These are phyloP conservation scores for Cystobasidiaceae sp. DNA, from an alignment of 1,284 basidiomycete genomes.

Conservation along the genomic window DNA sequence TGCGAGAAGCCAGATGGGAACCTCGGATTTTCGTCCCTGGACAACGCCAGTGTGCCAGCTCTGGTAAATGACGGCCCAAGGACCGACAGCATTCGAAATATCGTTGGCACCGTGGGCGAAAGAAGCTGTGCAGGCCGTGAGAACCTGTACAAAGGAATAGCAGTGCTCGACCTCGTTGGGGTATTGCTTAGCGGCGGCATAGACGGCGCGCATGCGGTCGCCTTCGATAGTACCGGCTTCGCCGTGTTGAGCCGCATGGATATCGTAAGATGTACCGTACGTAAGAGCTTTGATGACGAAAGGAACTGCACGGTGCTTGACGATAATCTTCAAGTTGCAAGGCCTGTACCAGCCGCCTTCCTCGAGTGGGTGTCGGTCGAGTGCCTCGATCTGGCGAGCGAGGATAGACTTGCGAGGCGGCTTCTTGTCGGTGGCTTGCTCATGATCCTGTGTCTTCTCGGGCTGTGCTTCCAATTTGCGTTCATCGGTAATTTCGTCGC, in stretches of 20 bases:
- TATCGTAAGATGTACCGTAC: constrained; percentile 24
- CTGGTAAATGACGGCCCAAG: constrained; percentile 47
- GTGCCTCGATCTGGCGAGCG: neutral
- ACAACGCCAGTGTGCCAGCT: constrained; percentile 47
- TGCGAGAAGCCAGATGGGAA: constrained; percentile 52
- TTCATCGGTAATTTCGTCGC: constrained; percentile 28
- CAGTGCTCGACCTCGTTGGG: constrained; percentile 52
- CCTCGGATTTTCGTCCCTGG: constrained; percentile 42
- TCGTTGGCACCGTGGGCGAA: constrained; percentile 51
- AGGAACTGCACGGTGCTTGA: constrained; percentile 36
- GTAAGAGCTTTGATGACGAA: constrained; percentile 1
- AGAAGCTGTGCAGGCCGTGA: constrained; percentile 53
- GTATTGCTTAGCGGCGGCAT: constrained; percentile 49
- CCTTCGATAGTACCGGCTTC: constrained; percentile 46
- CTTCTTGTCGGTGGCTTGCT: neutral
- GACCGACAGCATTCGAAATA: constrained; percentile 50
- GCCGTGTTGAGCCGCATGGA: constrained; percentile 46
- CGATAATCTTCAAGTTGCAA: constrained; percentile 49
- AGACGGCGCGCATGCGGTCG: constrained; percentile 47
- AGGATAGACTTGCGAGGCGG: neutral
- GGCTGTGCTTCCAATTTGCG: constrained; percentile 13
- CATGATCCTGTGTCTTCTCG: no score
- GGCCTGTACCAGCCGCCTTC: constrained; percentile 19
- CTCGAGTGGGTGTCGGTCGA: constrained; percentile 20
- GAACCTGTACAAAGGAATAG: constrained; percentile 53